Evolutionary conservation across 345 rosid species (phyloP), one percentile per base, ranked within the genome.

Genomic region (Brassica juncea): DNA sequence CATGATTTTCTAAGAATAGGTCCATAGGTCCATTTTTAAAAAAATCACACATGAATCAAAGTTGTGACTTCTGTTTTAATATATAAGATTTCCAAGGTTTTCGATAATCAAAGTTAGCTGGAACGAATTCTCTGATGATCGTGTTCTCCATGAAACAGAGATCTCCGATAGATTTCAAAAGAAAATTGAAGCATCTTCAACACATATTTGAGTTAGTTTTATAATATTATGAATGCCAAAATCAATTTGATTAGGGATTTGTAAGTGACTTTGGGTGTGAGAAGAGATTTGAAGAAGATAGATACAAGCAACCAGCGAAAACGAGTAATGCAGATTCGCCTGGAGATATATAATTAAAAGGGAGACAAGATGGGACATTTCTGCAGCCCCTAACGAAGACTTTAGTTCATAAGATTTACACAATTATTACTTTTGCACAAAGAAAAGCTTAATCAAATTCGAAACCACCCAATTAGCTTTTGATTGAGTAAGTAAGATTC

Each of bases 401-500:
- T 88, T 91, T 74, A 47, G 19, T 72, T 66, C 14, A 58, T 49
- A 32, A 79, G 69, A 64, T 73, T 79, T 61, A 54, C 75, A 68
- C 70, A 74, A 80, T 73, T 35, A 68, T 80, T 74, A 78, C 32
- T 66, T 42, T 66, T 15, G 67, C 35, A 73, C 42, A 73, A 37
- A 68, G 27, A 61, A 67, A 59, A 73, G 74, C 68, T 35, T 62
- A 64, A 75, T 63, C 75, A 70, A 64, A 74, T 75, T 58, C 70
- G 39, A 80, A 70, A 69, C 76, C 76, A 74, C 72, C 72, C 63
- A 80, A 39, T 75, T 64, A 75, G 52, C 79, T 74, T 80, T 74
- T 74, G 30, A 74, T 30, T 80, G 81, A 88, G 91, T 84, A 82
- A 87, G 90, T 87, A 89, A 90, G 98, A 93, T 91, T 88, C 82